Evolutionary conservation across 305 asterid species (phyloP), one percentile per base, ranked within the genome.

Genomic region (Striga hermonthica): DNA sequence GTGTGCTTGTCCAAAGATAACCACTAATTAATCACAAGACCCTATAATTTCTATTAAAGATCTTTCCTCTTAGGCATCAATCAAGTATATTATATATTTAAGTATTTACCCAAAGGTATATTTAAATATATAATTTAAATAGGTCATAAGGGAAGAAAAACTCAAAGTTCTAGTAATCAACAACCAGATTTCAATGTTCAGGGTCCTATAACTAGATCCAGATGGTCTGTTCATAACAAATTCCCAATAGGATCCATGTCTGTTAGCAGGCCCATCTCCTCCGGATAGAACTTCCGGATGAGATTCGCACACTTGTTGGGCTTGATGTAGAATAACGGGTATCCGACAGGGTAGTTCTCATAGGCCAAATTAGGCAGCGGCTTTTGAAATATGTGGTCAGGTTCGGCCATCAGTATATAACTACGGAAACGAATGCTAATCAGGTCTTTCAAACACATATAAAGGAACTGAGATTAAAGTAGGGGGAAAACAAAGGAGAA

Each of bases 341-440:
- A 56, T 4, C 41, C 41, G n/a, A 41, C 15, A 9, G 61, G 61
- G 4, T 56, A 56, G 3, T 34, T 41, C 0, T n/a, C 43, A 11
- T 10, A 6, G 22, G 5, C 72, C 69, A 91, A 74, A 66, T 88
- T 91, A 2, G 98, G 98, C 39, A 91, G 86, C 44, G 98, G 98
- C 60, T 86, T 91, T 56, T 88, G 87, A 14, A 88, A 77, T 41
- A 91, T 62, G 84, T 91, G 96, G 69, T 91, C 98, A 5, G 98
- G 98, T 69, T 91, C 98, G 4, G 94, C 71, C 96, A 91, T 91
- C 69, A 91, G 64, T 69, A 91, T 82, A 71, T 86, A 88, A 65
- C 95, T 88, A 75, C 80, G 16, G 14, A 36, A 36, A 54, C 74
- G 44, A 70, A 36, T 48, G 13, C 34, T 10, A 58, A 65, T 49